Evolutionary conservation across 371 early-diverging fungal species (phyloP), one percentile per base, ranked within the genome.

Genomic region (Mortierella sp.): DNA sequence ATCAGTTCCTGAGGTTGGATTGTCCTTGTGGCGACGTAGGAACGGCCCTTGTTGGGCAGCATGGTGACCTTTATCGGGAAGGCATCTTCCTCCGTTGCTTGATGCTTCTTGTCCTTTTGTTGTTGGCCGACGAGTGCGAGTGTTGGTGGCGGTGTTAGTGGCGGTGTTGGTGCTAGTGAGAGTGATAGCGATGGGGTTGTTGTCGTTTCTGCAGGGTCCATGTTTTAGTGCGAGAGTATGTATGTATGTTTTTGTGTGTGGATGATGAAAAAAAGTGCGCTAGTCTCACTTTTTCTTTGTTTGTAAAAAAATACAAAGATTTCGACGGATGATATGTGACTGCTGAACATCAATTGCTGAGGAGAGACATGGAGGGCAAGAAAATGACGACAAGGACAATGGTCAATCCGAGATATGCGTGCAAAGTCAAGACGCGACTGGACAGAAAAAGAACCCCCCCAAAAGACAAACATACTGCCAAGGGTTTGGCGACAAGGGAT

Each of bases 1-100:
- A 84, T 54, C 46, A 80, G 74, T 73, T 84, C 85, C 3, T 76
- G 72, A 0, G 81, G 75, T 18, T 72, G 70, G 54, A 84, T 84
- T 1, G 54, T 41, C 16, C 85, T 54, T 10, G 85, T 79, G 29
- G 85, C 85, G 11, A 84, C 43, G 35, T 78, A 84, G 32, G 74
- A 81, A 41, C 85, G 85, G 38, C 85, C 85, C 24, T 78, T 77
- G 71, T 78, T 84, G 7, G 85, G 85, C 3, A 84, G 65, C 32
- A 58, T 43, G 12, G 75, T 12, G 7, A 84, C 73, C 48, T 70
- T 65, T 41, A 84, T 46, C 0, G 84, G 84, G 48, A 79, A 76
- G 2, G 12, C 29, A 16, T 55, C 1, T 14, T 29, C 16, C 2
- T 51, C 18, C 12, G 35, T 29, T 21, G 77, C 6, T 27, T 58